These are phyloP conservation scores for Diplogelasinospora grovesii DNA, from an alignment of 495 filamentous ascomycete genomes.

Conservation along the genomic window DNA sequence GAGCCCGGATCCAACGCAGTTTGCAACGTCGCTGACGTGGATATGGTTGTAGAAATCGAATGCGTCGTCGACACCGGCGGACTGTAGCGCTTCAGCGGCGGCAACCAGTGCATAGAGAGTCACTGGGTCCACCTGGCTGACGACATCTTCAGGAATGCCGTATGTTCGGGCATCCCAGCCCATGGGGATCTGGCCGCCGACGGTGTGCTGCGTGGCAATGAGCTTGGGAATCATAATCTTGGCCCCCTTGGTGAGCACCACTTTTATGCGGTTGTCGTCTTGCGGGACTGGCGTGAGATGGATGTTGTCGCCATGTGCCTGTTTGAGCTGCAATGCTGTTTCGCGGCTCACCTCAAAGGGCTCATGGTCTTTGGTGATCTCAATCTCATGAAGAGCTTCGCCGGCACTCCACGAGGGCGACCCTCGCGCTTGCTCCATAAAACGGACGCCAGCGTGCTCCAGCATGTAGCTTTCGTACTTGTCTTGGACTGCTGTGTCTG, in stretches of 20 bases:
- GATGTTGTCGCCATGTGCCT: slow-evolving; percentile 87
- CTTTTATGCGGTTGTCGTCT: slow-evolving; percentile 75
- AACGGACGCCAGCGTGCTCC: slow-evolving; percentile 86
- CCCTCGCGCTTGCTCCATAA: slow-evolving; percentile 92
- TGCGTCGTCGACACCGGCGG: slow-evolving; percentile 86
- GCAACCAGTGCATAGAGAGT: slow-evolving; percentile 85
- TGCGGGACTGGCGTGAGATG: no score
- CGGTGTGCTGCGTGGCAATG: slow-evolving; percentile 79
- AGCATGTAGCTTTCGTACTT: slow-evolving; percentile 89
- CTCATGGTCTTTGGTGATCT: slow-evolving; percentile 84
- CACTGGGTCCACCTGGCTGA: slow-evolving; percentile 86
- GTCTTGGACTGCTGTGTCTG: slow-evolving; percentile 84
- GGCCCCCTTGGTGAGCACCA: slow-evolving; percentile 81
- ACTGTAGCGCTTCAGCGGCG: slow-evolving; percentile 73
- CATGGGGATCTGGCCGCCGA: slow-evolving; percentile 85
- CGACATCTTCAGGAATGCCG: slow-evolving; percentile 88
- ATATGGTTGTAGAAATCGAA: slow-evolving; percentile 98
- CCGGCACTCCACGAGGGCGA: no score
- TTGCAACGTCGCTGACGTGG: slow-evolving; percentile 87
- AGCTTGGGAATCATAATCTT: slow-evolving; percentile 86
- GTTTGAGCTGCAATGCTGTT: slow-evolving; percentile 83
- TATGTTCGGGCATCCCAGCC: slow-evolving; percentile 89
- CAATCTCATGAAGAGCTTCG: slow-evolving; percentile 85
- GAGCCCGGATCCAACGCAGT: slow-evolving; percentile 89
- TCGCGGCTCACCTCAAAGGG: slow-evolving; percentile 90